A percentile compares a stretch with the other conserved stretches of the same genome.
These are phyloP conservation scores for Erodium trifolium DNA, from an alignment of 441 rosid genomes.

Conservation along the genomic window DNA sequence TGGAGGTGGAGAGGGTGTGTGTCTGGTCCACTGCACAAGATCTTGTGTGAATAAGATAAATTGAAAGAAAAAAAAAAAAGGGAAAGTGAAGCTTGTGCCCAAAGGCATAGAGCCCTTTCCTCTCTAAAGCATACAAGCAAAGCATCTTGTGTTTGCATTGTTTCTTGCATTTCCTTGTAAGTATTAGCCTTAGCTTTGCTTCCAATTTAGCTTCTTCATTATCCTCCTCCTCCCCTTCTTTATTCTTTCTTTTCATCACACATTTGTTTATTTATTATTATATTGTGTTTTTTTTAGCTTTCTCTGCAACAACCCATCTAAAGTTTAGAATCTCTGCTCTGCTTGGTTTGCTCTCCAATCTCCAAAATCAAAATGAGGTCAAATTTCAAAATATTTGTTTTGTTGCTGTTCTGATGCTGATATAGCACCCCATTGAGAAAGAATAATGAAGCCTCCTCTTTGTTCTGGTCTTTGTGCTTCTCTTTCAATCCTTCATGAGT, in stretches of 20 bases:
- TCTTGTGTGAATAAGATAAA: too few relatives aligned
- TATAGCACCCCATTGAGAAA: too few relatives aligned
- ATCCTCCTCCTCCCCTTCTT: neutral
- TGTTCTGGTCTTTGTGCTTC: neutral
- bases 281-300: slow-evolving; percentile 11
- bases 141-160: slow-evolving; percentile 37
- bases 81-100: slow-evolving; percentile 29
- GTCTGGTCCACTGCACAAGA: too few relatives aligned
- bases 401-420: slow-evolving; percentile 6
- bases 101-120: slow-evolving; percentile 23
- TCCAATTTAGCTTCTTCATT: slow-evolving; percentile 29
- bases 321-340: neutral
- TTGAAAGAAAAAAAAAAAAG: slow-evolving; percentile 7
- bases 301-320: slow-evolving; percentile 20
- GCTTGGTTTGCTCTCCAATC: slow-evolving; percentile 30
- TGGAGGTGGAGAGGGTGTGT: neutral
- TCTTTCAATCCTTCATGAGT: too few relatives aligned
- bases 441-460: slow-evolving; percentile 11
- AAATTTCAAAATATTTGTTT: slow-evolving; percentile 19
- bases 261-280: neutral
- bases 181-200: slow-evolving; percentile 44
- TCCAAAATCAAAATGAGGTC: neutral
- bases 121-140: slow-evolving; percentile 48
- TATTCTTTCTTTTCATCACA: slow-evolving; percentile 3
- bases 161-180: slow-evolving; percentile 40